Conservation (phyloP, 2,329 filamentous ascomycete genomes). For the Tolypocladium tropicale region DNA sequence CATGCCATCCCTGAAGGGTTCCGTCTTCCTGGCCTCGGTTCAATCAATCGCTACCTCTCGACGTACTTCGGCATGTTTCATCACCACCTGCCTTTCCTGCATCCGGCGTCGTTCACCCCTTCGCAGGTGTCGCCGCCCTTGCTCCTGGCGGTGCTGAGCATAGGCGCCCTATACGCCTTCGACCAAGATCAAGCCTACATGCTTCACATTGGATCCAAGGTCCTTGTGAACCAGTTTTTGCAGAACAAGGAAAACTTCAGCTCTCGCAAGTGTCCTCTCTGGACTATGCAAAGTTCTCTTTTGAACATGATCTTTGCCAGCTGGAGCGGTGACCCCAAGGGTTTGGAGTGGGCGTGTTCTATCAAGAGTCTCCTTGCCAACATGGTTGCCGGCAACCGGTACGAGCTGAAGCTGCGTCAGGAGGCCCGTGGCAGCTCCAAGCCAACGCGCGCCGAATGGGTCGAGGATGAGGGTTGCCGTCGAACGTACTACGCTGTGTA, state of each 20-base stretch:
- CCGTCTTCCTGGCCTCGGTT: slow-evolving; percentile 68
- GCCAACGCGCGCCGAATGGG: slow-evolving; percentile 81
- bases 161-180: slow-evolving; percentile 92
- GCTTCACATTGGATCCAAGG: slow-evolving; percentile 94
- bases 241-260: slow-evolving; percentile 99
- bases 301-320: slow-evolving; percentile 99
- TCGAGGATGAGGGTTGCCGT: slow-evolving; percentile 91
- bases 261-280: slow-evolving; percentile 91
- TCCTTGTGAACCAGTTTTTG: slow-evolving; percentile 91
- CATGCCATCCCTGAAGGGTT: slow-evolving; percentile 80
- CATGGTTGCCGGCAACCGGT: slow-evolving; percentile 96
- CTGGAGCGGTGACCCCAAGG: slow-evolving; percentile 97
- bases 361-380: slow-evolving; percentile 97
- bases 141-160: slow-evolving; percentile 82
- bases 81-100: slow-evolving; percentile 90
- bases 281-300: slow-evolving; percentile 96
- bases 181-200: slow-evolving; percentile 96
- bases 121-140: slow-evolving; percentile 72
- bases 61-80: slow-evolving; percentile 98
- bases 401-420: slow-evolving; percentile 87
- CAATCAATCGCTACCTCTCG: slow-evolving; percentile 83
- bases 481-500: slow-evolving; percentile 98
- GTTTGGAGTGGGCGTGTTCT: slow-evolving; percentile 95
- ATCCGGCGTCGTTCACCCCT: slow-evolving; percentile 82
- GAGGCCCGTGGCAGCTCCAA: slow-evolving; percentile 70